Evolutionary conservation across 2,329 filamentous ascomycete genomes (phyloP), one percentile per base, ranked within the genome.

Genomic region (Alternaria tenuissima): DNA sequence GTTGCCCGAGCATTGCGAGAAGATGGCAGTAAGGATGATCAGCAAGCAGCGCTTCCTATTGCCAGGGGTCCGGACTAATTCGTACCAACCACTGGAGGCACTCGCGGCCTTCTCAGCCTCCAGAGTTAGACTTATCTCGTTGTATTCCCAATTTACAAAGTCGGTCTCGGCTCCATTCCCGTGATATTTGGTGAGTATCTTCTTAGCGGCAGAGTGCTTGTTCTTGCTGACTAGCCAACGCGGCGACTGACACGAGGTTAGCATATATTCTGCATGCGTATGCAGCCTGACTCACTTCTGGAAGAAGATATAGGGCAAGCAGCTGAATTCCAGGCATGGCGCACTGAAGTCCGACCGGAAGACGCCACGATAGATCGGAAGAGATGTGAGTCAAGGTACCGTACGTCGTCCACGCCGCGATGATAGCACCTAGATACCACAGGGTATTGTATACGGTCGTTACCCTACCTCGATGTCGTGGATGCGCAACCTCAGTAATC

Each of bases 201-300:
- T 53, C 47, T 59, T 61, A 1, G 61, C 61, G 11, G 52, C 41
- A 3, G 49, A 39, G 24, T 64, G 41, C 46, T 59, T 61, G 20
- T 54, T 48, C 22, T 66, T 66, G 18, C 52, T 56, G 26, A 64
- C 57, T 14, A 66, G 32, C 61, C 59, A 61, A 34, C 48, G 61
- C 3, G 61, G 58, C 0, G 85, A 88, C 88, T 7, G 88, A 88
- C 11, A 89, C 87, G 86, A 14, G 77, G 52, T 24, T 90, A 79
- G 78, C 89, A 87, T 58, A 89, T 80, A 7, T 86, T 65, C 1
- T 87, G 87, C 2, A 87, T 87, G 36, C 36, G n/a, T 38, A 18
- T 38, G n/a, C 16, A 38, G 36, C 7, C 36, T 8, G 6, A 38
- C 36, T 38, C 7, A 38, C 36, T 4, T 38, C 36, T 9, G 16